Evolutionary conservation across 2,329 filamentous ascomycete genomes (phyloP), one percentile per base, ranked within the genome.

Genomic region (Arthrinium puccinioides): DNA sequence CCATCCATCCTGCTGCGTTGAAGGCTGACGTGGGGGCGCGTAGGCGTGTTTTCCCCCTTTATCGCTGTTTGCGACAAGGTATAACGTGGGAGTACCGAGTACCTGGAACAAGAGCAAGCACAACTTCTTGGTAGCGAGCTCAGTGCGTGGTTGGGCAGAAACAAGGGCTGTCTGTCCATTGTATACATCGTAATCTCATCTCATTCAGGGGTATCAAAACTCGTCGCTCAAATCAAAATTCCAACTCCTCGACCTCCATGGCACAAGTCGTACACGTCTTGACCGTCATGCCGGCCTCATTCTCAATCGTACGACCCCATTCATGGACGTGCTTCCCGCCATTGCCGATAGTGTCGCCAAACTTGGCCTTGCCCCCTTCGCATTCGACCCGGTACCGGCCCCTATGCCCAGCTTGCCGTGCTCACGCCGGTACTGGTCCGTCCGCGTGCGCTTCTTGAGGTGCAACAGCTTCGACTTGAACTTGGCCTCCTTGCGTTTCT

Each of bases 391-490:
- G 13, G 62, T 64, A 0, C 62, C 62, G 10, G 67, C 69, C 6
- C 58, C 60, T 13, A 61, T 64, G 1, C 62, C 62, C 13, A 71
- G 70, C 31, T 63, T 64, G 38, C 74, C 75, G 38, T 78, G 72
- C 49, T 81, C 82, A 34, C 89, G 69, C 38, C 88, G 77, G 51
- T 90, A 94, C 1, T 89, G 87, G 50, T 97, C 92, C 0, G 94
- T 89, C 31, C 88, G 72, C 10, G 92, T 98, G 58, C 89, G 82
- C 62, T 90, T 89, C 70, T 97, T 98, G 45, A 98, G 58, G 37
- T 97, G 89, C 6, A 84, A 71, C 23, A 98, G 67, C 65, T 94
- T 94, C 41, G 79, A 81, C 55, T 86, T 87, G 62, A 97, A 97
- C 60, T 95, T 94, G 51, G 81, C 80, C 58, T 96, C 89, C 54